Base-by-base conservation (phyloP, 306 rosid species). In the Oxytropis ochrocephala region DNA sequence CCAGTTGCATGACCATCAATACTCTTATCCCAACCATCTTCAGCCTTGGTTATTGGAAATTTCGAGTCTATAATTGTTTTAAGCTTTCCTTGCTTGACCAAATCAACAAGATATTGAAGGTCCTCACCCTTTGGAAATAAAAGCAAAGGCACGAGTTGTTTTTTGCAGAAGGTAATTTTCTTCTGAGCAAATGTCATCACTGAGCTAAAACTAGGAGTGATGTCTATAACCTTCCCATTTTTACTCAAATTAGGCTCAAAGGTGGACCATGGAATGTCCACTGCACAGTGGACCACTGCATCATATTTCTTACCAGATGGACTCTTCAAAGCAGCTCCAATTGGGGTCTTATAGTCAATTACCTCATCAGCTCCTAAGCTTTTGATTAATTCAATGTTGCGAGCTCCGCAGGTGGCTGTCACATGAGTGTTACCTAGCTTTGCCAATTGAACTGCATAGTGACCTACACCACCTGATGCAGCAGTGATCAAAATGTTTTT, bases 1-100 rank as follows among this genome's bases (percentile, higher is more conserved):
- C 98, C 96, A 52, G 96, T 89, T 21, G 96, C 91, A 73, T 92
- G 95, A 16, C 98, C 95, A 43, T 80, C 96, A 5, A 81, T 74
- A 48, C 87, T 87, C 78, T 54, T 81, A 21, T 92, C 83, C 98
- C 95, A 92, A 10, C 83, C 98, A 64, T 73, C 90, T 78, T 83
- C 83, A 21, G 83, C 96, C 72, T 84, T 82, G 35, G 21, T 74
- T 60, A 92, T 43, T 30, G 88, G 85, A 74, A 81, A 78, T 56
- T 74, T 86, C 2, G 92, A 85, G 41, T 92, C 98, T 5, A 87
- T 75, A 57, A 84, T 77, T 1, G 91, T 84, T 85, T 69, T 89
- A 1, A 87, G 90, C 85, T 87, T 89, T 51, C 92, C 91, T 58
- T 83, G 81, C 86, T 87, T 87, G 18, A 87, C 82, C 69, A 92